A percentile compares a stretch with the other conserved stretches of the same genome.
phyloP scores from a whole-genome alignment of 2,329 filamentous ascomycete species.

The Fusarium armeniacum region DNA sequence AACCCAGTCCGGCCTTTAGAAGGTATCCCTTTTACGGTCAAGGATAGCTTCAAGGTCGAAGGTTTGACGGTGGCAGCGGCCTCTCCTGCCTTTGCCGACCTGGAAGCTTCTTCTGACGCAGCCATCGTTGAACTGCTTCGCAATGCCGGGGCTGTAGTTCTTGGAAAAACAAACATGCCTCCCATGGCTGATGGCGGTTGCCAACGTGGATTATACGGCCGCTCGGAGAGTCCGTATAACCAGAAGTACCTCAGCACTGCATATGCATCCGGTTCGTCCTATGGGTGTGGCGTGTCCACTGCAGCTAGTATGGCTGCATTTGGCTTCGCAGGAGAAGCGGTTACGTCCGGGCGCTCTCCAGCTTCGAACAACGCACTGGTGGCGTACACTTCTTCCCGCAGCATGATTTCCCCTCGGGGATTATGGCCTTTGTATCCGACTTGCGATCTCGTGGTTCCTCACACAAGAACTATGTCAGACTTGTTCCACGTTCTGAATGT shows the following conservation, averaged over 20 bases:
- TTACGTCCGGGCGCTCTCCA: slow-evolving; percentile 68
- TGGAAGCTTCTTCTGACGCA: slow-evolving; percentile 59
- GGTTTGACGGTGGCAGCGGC: too few relatives aligned
- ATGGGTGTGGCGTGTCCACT: slow-evolving; percentile 66
- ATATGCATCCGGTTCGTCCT: slow-evolving; percentile 70
- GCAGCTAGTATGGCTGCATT: slow-evolving; percentile 66
- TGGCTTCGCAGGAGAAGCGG: slow-evolving; percentile 68
- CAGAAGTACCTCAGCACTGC: slow-evolving; percentile 66
- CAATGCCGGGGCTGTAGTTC: slow-evolving; percentile 51
- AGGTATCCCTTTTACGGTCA: too few relatives aligned
- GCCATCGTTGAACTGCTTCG: slow-evolving; percentile 63
- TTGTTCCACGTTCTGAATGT: slow-evolving; percentile 65
- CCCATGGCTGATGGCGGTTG: slow-evolving; percentile 72
- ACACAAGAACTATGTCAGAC: slow-evolving; percentile 65
- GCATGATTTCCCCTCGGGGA: slow-evolving; percentile 65
- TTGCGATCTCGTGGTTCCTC: slow-evolving; percentile 68
- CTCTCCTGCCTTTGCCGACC: too few relatives aligned
- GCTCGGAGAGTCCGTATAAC: slow-evolving; percentile 71
- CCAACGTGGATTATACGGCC: slow-evolving; percentile 68
- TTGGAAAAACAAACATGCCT: slow-evolving; percentile 69
- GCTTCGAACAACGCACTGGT: slow-evolving; percentile 70
- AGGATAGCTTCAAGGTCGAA: too few relatives aligned
- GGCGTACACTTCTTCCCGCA: slow-evolving; percentile 68
- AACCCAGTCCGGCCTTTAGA: too few relatives aligned
- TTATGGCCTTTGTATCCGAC: slow-evolving; percentile 69